These are phyloP conservation scores for Venturia oleaginea DNA, from an alignment of 2,329 filamentous ascomycete genomes.

Conservation along the genomic window DNA sequence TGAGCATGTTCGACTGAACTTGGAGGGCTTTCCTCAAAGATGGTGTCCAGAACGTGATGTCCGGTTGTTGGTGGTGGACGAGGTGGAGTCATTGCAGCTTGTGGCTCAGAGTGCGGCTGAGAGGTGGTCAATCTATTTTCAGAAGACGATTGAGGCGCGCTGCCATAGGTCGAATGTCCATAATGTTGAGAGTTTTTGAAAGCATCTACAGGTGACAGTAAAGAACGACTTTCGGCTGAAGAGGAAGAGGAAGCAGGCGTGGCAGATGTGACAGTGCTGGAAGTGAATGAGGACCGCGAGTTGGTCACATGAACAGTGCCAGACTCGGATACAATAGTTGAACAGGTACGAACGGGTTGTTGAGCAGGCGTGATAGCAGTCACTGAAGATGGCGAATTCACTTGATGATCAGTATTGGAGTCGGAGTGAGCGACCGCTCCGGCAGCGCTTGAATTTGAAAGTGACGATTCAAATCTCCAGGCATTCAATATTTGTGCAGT, in stretches of 20 bases:
- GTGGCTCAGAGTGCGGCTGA: neutral
- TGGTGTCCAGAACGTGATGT: neutral
- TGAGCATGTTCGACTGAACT: neutral
- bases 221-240: neutral
- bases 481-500: slow-evolving; percentile 3
- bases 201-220: neutral
- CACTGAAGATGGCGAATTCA: neutral
- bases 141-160: neutral
- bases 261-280: neutral
- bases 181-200: neutral
- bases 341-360: neutral
- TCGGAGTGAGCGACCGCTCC: neutral
- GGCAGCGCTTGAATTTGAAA: neutral
- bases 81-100: neutral
- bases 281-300: neutral
- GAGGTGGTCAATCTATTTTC: neutral
- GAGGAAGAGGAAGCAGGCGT: neutral
- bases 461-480: neutral
- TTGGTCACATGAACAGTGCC: neutral
- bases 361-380: neutral
- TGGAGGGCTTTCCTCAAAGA: neutral
- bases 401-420: neutral
- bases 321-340: neutral
- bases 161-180: neutral
- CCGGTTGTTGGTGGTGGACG: neutral